Base-by-base conservation (phyloP, 139 green algal genomes). In the Chlorella ohadii region DNA sequence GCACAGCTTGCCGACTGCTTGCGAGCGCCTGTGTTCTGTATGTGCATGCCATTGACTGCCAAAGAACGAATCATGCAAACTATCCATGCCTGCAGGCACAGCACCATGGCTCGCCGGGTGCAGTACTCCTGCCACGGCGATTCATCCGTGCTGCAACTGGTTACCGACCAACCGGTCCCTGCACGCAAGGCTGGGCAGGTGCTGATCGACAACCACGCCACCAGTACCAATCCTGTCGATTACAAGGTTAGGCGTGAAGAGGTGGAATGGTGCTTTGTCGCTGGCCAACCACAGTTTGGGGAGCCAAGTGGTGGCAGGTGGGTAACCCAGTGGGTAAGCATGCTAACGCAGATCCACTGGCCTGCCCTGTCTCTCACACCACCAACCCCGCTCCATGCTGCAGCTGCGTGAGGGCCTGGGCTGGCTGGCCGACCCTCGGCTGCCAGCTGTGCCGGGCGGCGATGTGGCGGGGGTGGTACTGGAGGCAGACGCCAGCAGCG, bases 401-500 rank as follows among this genome's bases (percentile, higher is more conserved):
- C 73, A 67, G 55, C 34, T 70, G 25, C 56, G 75, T 13, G 9
- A 57, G 27, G 75, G 75, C 11, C 38, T 57, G 51, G 25, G 56
- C 56, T 20, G 25, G n/a, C 33, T 39, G 36, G 36, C 57, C 23
- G 27, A 9, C 38, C 59, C 41, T 23, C 67, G 22, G 55, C 55
- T 80, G 74, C 74, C 74, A 1, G 74, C 68, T 7, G 70, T 84
- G 65, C 78, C 83, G 4, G 84, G 78, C 2, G 84, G 84, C 22
- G 84, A 88, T n/a, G 63, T 88, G 31, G 84, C 84, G 1, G 84
- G 84, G 7, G 63, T 78, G 27, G 84, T 88, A 70, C 57, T 56
- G 44, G 70, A 85, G 72, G 71, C 78, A 13, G 84, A 88, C 38
- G 78, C 57, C 17, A 78, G 61, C 59, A 72, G 76, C 76, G 38